Evolutionary conservation across 352 stramenopile genomes (phyloP).

Genomic region (Peronospora tabacina): DNA sequence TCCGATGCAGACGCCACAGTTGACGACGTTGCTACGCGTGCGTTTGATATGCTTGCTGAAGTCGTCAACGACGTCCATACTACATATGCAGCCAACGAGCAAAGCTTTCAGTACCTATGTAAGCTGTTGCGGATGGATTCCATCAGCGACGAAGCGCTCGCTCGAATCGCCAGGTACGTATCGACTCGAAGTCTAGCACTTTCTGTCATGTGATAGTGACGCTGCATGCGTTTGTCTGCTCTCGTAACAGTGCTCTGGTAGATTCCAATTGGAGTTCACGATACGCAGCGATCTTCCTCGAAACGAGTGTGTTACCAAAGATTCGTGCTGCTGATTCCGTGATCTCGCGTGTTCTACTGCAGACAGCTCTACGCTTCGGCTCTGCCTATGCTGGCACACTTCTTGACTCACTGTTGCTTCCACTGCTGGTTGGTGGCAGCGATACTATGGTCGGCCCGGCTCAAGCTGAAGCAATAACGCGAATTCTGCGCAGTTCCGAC

Average conservation of each 20-base stretch:
- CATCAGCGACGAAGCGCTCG: constrained; percentile 54
- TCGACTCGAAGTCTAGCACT: background rate
- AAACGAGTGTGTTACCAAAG: constrained; percentile 48
- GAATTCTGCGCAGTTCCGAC: constrained; percentile 46
- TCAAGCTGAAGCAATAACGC: constrained; percentile 62
- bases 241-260: constrained; percentile 35
- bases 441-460: constrained; percentile 28
- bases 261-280: constrained; percentile 64
- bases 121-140: constrained; percentile 34
- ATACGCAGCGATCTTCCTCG: constrained; percentile 54
- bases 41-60: constrained; percentile 41
- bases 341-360: constrained; percentile 67
- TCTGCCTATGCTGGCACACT: constrained; percentile 39
- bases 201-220: background rate
- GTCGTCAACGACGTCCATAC: constrained; percentile 56
- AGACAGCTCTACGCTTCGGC: constrained; percentile 45
- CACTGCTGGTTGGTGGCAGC: constrained; percentile 29
- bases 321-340: constrained; percentile 47
- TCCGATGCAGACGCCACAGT: constrained; percentile 26
- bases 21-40: constrained; percentile 20
- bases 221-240: background rate
- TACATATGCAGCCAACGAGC: constrained; percentile 48
- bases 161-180: constrained; percentile 43
- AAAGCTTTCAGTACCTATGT: constrained; percentile 42
- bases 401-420: constrained; percentile 47